Percentiles rank a stretch among this genome's conserved stretches.
Conservation (phyloP, 306 rosid genomes). For the Psophocarpus tetragonolobus region DNA sequence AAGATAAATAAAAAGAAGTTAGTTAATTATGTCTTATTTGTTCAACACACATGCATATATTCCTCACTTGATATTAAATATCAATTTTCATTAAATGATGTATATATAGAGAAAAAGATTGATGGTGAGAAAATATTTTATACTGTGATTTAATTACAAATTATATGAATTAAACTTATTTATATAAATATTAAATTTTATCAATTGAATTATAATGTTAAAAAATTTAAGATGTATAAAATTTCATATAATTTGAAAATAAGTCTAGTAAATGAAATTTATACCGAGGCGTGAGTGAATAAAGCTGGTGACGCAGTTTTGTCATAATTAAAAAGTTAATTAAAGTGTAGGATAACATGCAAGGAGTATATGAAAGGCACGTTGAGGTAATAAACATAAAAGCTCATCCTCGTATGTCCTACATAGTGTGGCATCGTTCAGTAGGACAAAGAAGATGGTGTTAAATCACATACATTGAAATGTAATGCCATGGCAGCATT, state of each 20-base stretch:
- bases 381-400: slow-evolving; percentile 2
- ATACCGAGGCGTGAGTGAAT: background rate
- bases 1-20: no score
- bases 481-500: background rate
- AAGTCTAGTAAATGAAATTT: background rate
- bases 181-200: no score
- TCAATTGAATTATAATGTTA: background rate
- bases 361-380: background rate
- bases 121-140: no score
- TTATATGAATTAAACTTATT: no score
- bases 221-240: background rate
- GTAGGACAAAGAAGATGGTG: slow-evolving; percentile 21
- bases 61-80: no score
- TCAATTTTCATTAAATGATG: no score
- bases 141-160: no score
- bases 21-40: no score
- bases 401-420: slow-evolving; percentile 4
- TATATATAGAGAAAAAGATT: no score
- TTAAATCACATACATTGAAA: slow-evolving; percentile 12
- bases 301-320: background rate
- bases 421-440: slow-evolving; percentile 18
- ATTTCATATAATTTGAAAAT: background rate
- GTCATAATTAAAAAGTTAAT: background rate
- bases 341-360: background rate
- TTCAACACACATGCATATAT: no score